Percentiles rank a stretch among this genome's conserved stretches.
phyloP scores from a whole-genome alignment of 208 protist genomes.

The Herpetomonas tarakana region DNA sequence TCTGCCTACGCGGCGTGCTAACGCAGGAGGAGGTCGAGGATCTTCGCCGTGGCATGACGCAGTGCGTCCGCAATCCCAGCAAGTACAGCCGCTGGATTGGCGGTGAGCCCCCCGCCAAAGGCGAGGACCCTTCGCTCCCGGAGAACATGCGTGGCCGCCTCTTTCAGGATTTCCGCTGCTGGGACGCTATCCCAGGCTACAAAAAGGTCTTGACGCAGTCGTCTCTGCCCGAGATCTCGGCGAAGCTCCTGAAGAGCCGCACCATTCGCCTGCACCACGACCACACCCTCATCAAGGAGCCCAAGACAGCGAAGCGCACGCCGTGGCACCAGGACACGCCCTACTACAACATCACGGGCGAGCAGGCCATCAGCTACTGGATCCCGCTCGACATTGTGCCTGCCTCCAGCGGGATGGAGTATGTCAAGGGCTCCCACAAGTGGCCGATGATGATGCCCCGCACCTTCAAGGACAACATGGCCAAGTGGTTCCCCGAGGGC shows the following conservation, averaged over 20 bases:
- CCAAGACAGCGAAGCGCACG: constrained; percentile 31
- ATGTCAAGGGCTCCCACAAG: constrained; percentile 32
- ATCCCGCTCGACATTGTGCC: constrained; percentile 35
- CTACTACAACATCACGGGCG: constrained; percentile 49
- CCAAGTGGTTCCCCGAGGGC: constrained; percentile 42
- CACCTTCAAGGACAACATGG: constrained; percentile 42
- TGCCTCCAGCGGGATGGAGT: constrained; percentile 38
- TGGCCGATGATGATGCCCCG: constrained; percentile 37
- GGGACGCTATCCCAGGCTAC: constrained; percentile 37
- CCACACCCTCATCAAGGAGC: constrained; percentile 41
- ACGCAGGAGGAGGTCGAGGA: constrained; percentile 9
- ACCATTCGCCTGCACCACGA: constrained; percentile 35
- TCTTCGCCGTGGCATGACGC: constrained; percentile 14
- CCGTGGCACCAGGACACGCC: constrained; percentile 48
- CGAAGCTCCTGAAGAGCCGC: constrained; percentile 27
- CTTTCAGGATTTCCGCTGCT: constrained; percentile 51
- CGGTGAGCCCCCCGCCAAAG: not conserved
- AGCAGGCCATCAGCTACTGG: constrained; percentile 44
- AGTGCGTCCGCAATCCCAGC: constrained; percentile 6
- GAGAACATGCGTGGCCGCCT: not conserved
- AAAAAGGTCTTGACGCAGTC: constrained; percentile 30
- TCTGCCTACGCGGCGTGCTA: constrained; percentile 2
- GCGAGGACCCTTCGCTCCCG: not conserved
- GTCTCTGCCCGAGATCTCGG: constrained; percentile 18
- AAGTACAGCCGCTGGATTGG: not conserved